These are phyloP conservation scores for Lentinula detonsa DNA, from an alignment of 768 basidiomycete genomes.

Conservation along the genomic window DNA sequence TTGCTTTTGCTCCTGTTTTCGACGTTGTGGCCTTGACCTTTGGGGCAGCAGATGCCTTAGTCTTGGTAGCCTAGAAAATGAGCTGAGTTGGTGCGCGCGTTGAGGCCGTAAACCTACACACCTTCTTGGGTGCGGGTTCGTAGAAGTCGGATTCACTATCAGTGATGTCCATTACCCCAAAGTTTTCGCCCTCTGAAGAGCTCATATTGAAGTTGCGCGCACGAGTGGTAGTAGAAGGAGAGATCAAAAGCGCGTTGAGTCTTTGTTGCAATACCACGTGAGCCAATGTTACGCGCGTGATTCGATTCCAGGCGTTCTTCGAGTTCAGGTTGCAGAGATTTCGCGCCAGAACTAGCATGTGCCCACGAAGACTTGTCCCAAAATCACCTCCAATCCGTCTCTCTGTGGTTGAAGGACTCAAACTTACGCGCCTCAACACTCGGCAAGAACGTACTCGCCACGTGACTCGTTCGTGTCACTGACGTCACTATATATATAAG, in stretches of 20 bases:
- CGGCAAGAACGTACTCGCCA: neutral
- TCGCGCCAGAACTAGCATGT: neutral
- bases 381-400: neutral
- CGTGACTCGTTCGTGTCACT: neutral
- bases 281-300: neutral
- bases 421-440: neutral
- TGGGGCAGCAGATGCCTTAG: conserved; percentile 30
- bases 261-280: neutral
- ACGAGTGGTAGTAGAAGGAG: conserved; percentile 8
- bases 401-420: neutral
- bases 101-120: conserved; percentile 13
- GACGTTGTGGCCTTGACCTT: conserved; percentile 34
- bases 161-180: conserved; percentile 52
- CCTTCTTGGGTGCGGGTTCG: conserved; percentile 55
- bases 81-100: conserved; percentile 7
- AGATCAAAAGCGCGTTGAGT: conserved; percentile 4
- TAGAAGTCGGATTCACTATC: conserved; percentile 67
- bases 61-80: conserved; percentile 18
- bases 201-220: conserved; percentile 41
- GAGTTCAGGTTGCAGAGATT: neutral
- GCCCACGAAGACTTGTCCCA: neutral
- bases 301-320: neutral
- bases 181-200: conserved; percentile 69
- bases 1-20: conserved; percentile 44
- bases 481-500: too few relatives aligned